Conservation (phyloP, 176 grass and related monocot genomes). For the Zoysia pacifica region DNA sequence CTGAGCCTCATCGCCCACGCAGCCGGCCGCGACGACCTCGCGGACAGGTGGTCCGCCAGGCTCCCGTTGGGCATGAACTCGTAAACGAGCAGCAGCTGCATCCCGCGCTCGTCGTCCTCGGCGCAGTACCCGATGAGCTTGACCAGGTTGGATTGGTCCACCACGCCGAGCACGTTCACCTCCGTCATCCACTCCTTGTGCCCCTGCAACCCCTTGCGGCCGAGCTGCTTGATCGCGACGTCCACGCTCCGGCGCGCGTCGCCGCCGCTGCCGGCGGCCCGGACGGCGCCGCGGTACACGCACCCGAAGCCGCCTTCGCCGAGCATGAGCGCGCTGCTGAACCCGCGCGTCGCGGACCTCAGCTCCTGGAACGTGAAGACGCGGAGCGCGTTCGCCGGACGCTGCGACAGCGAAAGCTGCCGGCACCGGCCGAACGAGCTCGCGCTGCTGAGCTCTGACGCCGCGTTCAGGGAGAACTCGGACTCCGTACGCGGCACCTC, state of each 20-base stretch:
- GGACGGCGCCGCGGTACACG: slow-evolving; percentile 72
- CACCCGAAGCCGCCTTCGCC: slow-evolving; percentile 92
- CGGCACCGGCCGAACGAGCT: slow-evolving; percentile 59
- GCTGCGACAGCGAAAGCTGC: slow-evolving; percentile 55
- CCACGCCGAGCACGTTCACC: slow-evolving; percentile 84
- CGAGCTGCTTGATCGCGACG: slow-evolving; percentile 84
- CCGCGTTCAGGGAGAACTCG: slow-evolving; percentile 56
- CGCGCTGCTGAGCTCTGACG: slow-evolving; percentile 55
- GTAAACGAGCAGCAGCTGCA: slow-evolving; percentile 84
- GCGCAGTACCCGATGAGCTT: slow-evolving; percentile 88
- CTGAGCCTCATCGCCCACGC: slow-evolving; percentile 78
- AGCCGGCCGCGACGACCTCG: slow-evolving; percentile 46
- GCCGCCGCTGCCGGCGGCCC: background rate
- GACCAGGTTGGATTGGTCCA: slow-evolving; percentile 75
- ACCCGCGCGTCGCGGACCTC: slow-evolving; percentile 64
- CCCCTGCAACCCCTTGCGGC: slow-evolving; percentile 77
- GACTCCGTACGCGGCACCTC: slow-evolving; percentile 70
- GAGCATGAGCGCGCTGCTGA: slow-evolving; percentile 68
- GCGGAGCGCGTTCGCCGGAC: slow-evolving; percentile 48
- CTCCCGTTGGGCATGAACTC: slow-evolving; percentile 90
- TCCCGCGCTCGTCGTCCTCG: slow-evolving; percentile 83
- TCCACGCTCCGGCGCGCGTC: slow-evolving; percentile 40
- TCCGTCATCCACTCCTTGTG: slow-evolving; percentile 95
- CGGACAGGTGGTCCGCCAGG: slow-evolving; percentile 61
- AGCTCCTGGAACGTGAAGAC: slow-evolving; percentile 82